phyloP scores from a whole-genome alignment of 2,329 filamentous ascomycete species.

The Botrytis elliptica region DNA sequence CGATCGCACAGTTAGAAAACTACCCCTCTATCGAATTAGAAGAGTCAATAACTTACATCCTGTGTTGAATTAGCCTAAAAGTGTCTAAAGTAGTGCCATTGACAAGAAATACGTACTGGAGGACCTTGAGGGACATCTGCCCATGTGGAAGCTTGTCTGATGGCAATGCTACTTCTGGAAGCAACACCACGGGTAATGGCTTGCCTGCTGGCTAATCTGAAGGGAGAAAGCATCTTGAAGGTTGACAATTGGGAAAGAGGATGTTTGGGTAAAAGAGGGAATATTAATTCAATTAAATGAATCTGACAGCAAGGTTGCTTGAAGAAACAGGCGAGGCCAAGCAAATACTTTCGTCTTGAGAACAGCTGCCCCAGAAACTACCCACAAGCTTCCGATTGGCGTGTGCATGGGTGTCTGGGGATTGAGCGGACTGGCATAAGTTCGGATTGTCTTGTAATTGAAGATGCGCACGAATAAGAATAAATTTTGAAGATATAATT shows the following conservation, averaged over 20 bases:
- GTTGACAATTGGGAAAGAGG: not conserved
- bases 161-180: slow-evolving; percentile 31
- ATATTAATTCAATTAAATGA: slow-evolving; percentile 17
- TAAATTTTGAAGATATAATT: slow-evolving; percentile 6
- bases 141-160: slow-evolving; percentile 67
- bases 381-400: slow-evolving; percentile 18
- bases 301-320: not conserved
- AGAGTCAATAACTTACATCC: slow-evolving; percentile 40
- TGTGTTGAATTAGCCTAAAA: slow-evolving; percentile 26
- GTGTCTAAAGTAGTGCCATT: slow-evolving; percentile 7
- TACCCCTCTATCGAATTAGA: slow-evolving; percentile 35
- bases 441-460: not conserved
- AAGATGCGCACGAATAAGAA: slow-evolving; percentile 5
- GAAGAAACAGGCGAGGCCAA: slow-evolving; percentile 10
- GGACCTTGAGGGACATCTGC: slow-evolving; percentile 88
- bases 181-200: slow-evolving; percentile 37
- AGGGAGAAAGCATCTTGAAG: slow-evolving; percentile 54
- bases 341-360: slow-evolving; percentile 8
- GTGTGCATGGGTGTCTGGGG: slow-evolving; percentile 10
- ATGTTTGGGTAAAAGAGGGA: not conserved
- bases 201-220: slow-evolving; percentile 54
- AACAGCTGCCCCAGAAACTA: slow-evolving; percentile 17
- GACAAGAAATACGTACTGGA: slow-evolving; percentile 63
- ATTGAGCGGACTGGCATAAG: slow-evolving; percentile 5
- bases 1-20: slow-evolving; percentile 34